A percentile compares a stretch with the other conserved stretches of the same genome.
Conservation (phyloP, 371 early-diverging fungal species). For the Syncephalastrum monosporum region DNA sequence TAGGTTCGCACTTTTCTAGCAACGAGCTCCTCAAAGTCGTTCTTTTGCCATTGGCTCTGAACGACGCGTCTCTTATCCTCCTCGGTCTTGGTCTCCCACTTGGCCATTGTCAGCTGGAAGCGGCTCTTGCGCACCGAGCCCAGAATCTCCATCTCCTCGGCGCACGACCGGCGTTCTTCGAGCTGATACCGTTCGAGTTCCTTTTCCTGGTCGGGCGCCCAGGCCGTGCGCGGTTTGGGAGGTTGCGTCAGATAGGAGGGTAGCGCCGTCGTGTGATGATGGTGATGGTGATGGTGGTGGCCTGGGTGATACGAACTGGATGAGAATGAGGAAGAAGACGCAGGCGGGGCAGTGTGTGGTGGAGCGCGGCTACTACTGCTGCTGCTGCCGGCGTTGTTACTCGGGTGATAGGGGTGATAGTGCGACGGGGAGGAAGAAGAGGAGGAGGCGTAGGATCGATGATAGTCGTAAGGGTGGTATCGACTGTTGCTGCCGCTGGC, state of each 20-base stretch:
- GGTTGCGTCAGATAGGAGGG: slow-evolving; percentile 15
- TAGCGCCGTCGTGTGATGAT: slow-evolving; percentile 10
- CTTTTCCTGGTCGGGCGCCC: slow-evolving; percentile 48
- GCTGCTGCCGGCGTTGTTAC: slow-evolving; percentile 2
- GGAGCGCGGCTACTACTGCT: neutral
- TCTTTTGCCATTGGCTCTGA: too few species aligned
- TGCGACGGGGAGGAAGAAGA: too few species aligned
- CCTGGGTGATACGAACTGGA: slow-evolving; percentile 9
- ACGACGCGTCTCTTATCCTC: too few species aligned
- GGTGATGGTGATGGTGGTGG: neutral
- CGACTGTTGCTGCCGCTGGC: slow-evolving; percentile 1
- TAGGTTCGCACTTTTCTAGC: too few species aligned
- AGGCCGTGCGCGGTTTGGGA: slow-evolving; percentile 30
- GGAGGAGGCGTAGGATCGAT: too few species aligned
- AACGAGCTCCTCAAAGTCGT: too few species aligned
- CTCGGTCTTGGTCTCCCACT: slow-evolving; percentile 46
- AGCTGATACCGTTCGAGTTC: slow-evolving; percentile 45
- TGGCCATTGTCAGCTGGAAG: slow-evolving; percentile 50
- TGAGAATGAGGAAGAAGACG: slow-evolving; percentile 5
- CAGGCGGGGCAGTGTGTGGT: neutral
- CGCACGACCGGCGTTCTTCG: slow-evolving; percentile 29
- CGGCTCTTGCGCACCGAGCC: slow-evolving; percentile 40
- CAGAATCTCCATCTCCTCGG: slow-evolving; percentile 45
- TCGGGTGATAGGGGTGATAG: neutral
- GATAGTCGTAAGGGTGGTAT: too few species aligned